Base-by-base conservation (phyloP, 2,329 filamentous ascomycete species). In the Tolypocladium inflatum region DNA sequence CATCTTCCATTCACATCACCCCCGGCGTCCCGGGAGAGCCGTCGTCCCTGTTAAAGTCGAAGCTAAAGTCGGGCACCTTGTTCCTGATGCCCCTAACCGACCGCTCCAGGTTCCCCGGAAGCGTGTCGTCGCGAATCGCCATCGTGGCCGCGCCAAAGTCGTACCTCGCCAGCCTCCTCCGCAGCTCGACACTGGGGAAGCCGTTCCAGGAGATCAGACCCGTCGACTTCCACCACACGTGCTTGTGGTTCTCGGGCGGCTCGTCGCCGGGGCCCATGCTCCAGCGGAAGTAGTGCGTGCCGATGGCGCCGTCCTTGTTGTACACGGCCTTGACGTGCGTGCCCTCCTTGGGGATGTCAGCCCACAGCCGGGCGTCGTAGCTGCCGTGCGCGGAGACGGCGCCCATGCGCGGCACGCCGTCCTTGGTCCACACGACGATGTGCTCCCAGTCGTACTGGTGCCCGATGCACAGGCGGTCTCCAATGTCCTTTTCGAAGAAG, bases 401-500 rank as follows among this genome's bases (percentile, higher is more conserved):
- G 3, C 72, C 71, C 57, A 65, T 70, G 57, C 66, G 57, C 35
- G 66, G 63, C 53, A 55, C 55, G 54, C 63, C 61, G 59, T 67
- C 59, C 33, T 62, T 61, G 2, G 67, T 67, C 70, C 71, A 74
- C 11, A 69, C 65, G 41, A 61, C 60, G 35, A 73, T 64, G 62
- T 72, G 68, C 66, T 74, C 71, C 71, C 71, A 73, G 66, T 74
- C 72, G 63, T 78, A 72, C 6, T 66, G 68, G 64, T 77, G 75
- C 2, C 63, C 63, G 54, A 69, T 68, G 48, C 69, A 51, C 21
- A 70, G 61, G 19, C 69, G 51, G 58, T 68, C 57, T 26, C 62
- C 55, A 23, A 70, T 30, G 56, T 77, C 76, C 67, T 77, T 77
- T 61, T 78, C 75, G 57, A 78, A 78, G 66, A 76, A 78, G 66